Conservation (phyloP, 2,329 filamentous ascomycete species). For the Aspergillus brasiliensis region DNA sequence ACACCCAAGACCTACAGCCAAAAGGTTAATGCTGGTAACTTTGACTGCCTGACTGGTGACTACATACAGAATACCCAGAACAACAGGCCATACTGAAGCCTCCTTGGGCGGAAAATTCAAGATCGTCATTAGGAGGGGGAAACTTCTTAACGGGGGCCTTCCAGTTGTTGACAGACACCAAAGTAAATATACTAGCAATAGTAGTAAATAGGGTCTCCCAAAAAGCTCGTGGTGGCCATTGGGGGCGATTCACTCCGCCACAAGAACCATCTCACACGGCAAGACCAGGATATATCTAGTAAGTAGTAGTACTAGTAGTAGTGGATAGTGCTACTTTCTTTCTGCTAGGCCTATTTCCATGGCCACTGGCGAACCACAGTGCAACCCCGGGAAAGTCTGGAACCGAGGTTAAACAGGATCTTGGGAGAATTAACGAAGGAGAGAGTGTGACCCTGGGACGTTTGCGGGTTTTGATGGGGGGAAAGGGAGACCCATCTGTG, state of each 20-base stretch:
- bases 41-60: not conserved
- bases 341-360: not conserved
- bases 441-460: not conserved
- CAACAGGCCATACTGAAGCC: conserved; percentile 12
- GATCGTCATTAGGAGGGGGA: not conserved
- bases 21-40: not conserved
- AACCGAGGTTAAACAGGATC: not conserved
- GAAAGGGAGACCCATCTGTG: not conserved
- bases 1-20: conserved; percentile 20
- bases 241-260: not conserved
- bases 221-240: not conserved
- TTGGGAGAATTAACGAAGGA: not conserved
- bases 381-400: not conserved
- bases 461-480: not conserved
- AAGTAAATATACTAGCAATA: too few species aligned
- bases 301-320: not conserved
- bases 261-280: not conserved
- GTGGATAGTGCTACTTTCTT: too few species aligned
- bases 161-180: not conserved
- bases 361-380: not conserved
- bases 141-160: not conserved
- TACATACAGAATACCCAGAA: conserved; percentile 16
- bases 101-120: not conserved
- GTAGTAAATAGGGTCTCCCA: too few species aligned
- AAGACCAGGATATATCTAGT: not conserved